Percentiles rank a stretch among this genome's conserved stretches.
phyloP scores from a whole-genome alignment of 2,329 filamentous ascomycete species.

The Phaeoacremonium minimum region DNA sequence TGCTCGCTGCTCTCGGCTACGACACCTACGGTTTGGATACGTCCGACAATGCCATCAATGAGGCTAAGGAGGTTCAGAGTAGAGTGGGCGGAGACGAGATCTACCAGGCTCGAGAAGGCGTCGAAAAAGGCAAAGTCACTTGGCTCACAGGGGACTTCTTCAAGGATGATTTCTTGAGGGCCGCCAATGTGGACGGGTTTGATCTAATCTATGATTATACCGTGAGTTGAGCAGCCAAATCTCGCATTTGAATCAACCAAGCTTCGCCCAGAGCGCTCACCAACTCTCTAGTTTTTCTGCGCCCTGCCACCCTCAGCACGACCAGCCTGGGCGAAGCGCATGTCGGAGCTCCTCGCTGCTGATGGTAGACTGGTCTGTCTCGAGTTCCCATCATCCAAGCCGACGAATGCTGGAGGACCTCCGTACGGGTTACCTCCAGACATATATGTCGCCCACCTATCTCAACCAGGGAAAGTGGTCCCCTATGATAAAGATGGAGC shows the following conservation, averaged over 20 bases:
- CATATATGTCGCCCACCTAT: constrained; percentile 69
- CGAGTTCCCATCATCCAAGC: constrained; percentile 75
- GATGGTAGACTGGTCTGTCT: constrained; percentile 57
- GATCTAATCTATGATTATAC: constrained; percentile 65
- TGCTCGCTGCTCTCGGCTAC: constrained; percentile 72
- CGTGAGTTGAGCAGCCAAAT: no score
- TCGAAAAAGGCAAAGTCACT: constrained; percentile 43
- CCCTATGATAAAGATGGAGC: constrained; percentile 47
- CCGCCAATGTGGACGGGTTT: constrained; percentile 44
- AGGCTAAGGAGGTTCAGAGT: constrained; percentile 38
- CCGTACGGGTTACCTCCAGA: constrained; percentile 67
- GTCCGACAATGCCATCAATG: constrained; percentile 40
- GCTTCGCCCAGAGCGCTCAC: no score
- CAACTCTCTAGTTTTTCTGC: constrained; percentile 54
- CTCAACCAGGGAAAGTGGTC: constrained; percentile 63
- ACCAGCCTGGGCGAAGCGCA: constrained; percentile 48
- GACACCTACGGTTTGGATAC: constrained; percentile 73
- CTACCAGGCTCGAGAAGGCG: constrained; percentile 33
- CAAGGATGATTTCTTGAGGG: constrained; percentile 48
- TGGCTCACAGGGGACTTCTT: constrained; percentile 68
- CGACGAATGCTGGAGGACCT: constrained; percentile 60
- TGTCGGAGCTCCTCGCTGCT: constrained; percentile 40
- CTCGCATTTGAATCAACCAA: no score
- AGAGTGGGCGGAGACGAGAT: constrained; percentile 27
- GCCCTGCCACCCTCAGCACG: constrained; percentile 52